Evolutionary conservation across 2,329 filamentous ascomycete species (phyloP), one percentile per base, ranked within the genome.

Genomic region (Neoscytalidium dimidiatum): DNA sequence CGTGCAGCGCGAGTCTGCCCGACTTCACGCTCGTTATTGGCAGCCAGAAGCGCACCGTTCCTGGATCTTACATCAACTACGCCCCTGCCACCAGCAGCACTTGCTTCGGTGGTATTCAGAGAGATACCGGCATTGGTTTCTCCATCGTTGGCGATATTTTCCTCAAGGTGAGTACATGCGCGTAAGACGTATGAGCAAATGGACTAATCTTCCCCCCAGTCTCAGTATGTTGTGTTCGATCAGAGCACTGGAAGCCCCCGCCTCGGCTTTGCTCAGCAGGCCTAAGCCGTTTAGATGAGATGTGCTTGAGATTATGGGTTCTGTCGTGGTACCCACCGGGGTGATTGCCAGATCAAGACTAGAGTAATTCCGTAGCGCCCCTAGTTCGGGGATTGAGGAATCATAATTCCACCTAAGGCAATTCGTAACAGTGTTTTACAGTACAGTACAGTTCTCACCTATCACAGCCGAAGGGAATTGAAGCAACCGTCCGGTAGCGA

Each of bases 21-120:
- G 76, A 81, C 72, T 85, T 87, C 74, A 80, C 78, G 33, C 76
- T 86, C 70, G 75, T 75, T 56, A 83, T 88, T 62, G 81, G 78
- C 48, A 79, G 79, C 66, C 80, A 81, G 66, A 75, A 77, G 29
- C 83, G 84, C 68, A 79, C 79, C 23, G 77, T 87, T 19, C 83
- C 85, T 2, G 85, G 85, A 33, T 74, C 76, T 53, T 81, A 83
- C 73, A 82, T 88, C 77, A 87, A 86, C 75, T 86, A 83, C 70
- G 76, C 82, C 0, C 78, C 82, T 6, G 67, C 80, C 57, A 77
- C 76, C n/a, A 73, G 73, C 66, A 70, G 70, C 35, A 76, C 71
- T 64, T 95, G 92, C 82, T 94, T 86, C 75, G 92, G 92, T 64
- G 92, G 91, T 56, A 85, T 96, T 68, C 92, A 95, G 81, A 82